These are phyloP conservation scores for Leishmania arabica DNA, from an alignment of 208 protist genomes.

Conservation along the genomic window DNA sequence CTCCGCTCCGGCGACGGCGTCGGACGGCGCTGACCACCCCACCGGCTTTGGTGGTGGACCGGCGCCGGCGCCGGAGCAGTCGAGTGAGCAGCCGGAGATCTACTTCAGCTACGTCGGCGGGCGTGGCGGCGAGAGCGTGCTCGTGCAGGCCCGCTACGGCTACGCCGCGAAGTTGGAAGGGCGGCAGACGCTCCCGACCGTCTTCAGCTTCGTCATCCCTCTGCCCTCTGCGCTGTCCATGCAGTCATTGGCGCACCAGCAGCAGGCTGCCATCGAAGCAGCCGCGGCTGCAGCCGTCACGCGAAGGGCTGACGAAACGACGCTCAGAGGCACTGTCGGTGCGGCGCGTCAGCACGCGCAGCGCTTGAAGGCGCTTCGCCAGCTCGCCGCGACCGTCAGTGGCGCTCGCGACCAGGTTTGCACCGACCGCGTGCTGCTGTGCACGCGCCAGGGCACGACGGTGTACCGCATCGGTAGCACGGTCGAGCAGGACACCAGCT, in stretches of 20 bases:
- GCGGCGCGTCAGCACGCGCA: slow-evolving; percentile 22
- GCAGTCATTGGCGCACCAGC: slow-evolving; percentile 52
- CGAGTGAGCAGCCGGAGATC: slow-evolving; percentile 50
- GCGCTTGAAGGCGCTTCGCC: slow-evolving; percentile 33
- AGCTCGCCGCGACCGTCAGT: slow-evolving; percentile 27
- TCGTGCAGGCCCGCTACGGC: slow-evolving; percentile 77
- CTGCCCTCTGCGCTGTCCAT: slow-evolving; percentile 55
- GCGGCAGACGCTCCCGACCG: slow-evolving; percentile 45
- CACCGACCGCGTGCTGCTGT: slow-evolving; percentile 57
- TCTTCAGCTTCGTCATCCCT: slow-evolving; percentile 48
- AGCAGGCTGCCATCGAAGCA: slow-evolving; percentile 37
- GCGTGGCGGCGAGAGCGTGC: slow-evolving; percentile 60
- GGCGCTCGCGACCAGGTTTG: slow-evolving; percentile 29
- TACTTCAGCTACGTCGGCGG: slow-evolving; percentile 66
- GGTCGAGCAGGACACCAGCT: slow-evolving; percentile 63
- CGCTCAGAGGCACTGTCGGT: slow-evolving; percentile 2
- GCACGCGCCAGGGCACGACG: slow-evolving; percentile 59
- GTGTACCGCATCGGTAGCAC: slow-evolving; percentile 50
- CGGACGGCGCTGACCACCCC: neutral
- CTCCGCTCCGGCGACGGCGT: neutral
- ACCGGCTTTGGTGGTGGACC: neutral
- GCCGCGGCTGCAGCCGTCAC: slow-evolving; percentile 18
- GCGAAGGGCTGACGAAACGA: slow-evolving; percentile 3
- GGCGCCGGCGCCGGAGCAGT: slow-evolving; percentile 24
- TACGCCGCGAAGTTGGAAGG: slow-evolving; percentile 65